These are phyloP conservation scores for Cladosporium oxysporum DNA, from an alignment of 2,329 filamentous ascomycete genomes.

Conservation along the genomic window DNA sequence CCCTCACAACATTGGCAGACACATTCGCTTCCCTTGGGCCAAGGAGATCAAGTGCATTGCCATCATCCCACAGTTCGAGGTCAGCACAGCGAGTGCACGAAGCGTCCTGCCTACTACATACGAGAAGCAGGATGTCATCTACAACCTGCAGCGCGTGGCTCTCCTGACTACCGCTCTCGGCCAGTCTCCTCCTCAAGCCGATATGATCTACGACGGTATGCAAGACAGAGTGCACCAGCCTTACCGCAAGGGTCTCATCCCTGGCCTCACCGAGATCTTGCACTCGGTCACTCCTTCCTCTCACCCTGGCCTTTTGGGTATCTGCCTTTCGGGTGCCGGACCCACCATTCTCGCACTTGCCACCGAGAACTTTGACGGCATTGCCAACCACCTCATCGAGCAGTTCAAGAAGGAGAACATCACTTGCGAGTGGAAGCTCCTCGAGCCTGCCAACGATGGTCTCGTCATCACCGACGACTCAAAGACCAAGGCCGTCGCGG, in stretches of 20 bases:
- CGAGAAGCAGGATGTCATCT: conserved; percentile 80
- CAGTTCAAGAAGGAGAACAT: conserved; percentile 73
- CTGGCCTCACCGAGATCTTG: conserved; percentile 86
- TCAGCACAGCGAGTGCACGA: conserved; percentile 88
- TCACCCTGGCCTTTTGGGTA: conserved; percentile 85
- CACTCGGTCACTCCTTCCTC: conserved; percentile 85
- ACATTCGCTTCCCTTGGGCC: conserved; percentile 93
- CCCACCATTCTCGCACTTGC: conserved; percentile 93
- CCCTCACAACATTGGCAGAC: conserved; percentile 90
- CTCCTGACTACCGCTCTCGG: conserved; percentile 87
- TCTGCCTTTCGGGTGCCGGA: conserved; percentile 91
- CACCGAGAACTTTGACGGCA: conserved; percentile 83
- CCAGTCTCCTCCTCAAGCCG: conserved; percentile 83
- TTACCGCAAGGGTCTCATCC: conserved; percentile 88
- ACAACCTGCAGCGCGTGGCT: conserved; percentile 93
- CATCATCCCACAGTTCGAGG: conserved; percentile 94
- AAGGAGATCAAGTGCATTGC: conserved; percentile 94
- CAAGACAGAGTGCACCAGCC: conserved; percentile 98
- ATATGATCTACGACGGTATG: conserved; percentile 97
- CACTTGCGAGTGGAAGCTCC: conserved; percentile 79
- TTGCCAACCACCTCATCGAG: conserved; percentile 69
- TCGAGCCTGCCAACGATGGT: conserved; percentile 81
- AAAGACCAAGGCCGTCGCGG: conserved; percentile 24
- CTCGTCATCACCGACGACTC: conserved; percentile 43
- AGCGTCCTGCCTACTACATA: conserved; percentile 81